Base-by-base conservation (phyloP, 2,329 filamentous ascomycete species). In the Trichoderma gracile region DNA sequence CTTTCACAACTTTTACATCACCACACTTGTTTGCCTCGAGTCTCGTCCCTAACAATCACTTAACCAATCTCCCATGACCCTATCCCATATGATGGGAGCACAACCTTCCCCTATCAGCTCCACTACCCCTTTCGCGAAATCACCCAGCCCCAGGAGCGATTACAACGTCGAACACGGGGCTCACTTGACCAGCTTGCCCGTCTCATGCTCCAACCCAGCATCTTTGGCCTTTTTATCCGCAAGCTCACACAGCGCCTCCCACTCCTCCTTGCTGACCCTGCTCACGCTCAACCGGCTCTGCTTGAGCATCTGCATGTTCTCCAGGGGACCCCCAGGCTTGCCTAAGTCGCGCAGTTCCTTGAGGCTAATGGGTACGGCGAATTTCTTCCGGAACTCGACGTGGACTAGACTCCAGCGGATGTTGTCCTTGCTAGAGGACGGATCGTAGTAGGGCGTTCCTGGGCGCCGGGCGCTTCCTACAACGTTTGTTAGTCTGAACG, bases 311-410 rank as follows among this genome's bases (percentile, higher is more conserved):
- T 97, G 91, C 86, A 98, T 92, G 56, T 86, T 83, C 71, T 86
- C 85, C 46, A 96, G 78, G 7, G 85, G 81, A 9, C 84, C 78
- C 0, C 82, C 83, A 0, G 76, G 73, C 46, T 81, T 80, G 6
- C 85, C 86, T 71, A 89, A 81, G 42, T 84, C 83, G 61, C 90
- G 89, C 50, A 97, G 82, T 69, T 91, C 87, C 67, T 86, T 84
- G 58, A 97, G 82, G 5, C 84, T 83, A 64, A 98, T 84, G 0
- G 87, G 84, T 15, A 86, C 82, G 1, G 82, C 80, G 70, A 98
- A 93, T 77, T 97, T 97, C 74, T 87, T 88, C 64, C 90, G 87
- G 74, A 96, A 97, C 71, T 89, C 84, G 54, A 98, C 94, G 67
- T 96, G 90, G 1, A 98, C 95, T 19, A 95, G 85, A 60, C 88